Percentiles rank a stretch among this genome's conserved stretches.
These are phyloP conservation scores for Hymenoscyphus fructigenus DNA, from an alignment of 2,329 filamentous ascomycete species.

Conservation along the genomic window DNA sequence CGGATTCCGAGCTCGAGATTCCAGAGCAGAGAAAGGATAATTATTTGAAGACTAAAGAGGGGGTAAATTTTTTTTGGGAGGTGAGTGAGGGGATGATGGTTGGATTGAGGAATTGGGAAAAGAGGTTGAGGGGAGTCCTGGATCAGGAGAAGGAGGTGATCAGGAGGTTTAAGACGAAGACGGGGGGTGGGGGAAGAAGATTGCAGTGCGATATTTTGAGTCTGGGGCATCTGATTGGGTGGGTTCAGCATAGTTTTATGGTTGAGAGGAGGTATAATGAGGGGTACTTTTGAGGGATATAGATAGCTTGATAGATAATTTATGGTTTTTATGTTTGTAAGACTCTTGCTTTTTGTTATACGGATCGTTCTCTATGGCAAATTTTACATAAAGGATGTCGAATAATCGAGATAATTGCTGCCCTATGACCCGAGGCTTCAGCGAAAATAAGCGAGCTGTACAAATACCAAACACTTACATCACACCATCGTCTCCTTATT, in stretches of 20 bases:
- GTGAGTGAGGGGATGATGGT: neutral
- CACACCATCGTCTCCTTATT: too few species aligned
- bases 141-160: neutral
- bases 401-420: too few species aligned
- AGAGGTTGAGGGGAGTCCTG: neutral
- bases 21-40: too few species aligned
- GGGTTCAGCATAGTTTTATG: conserved; percentile 1
- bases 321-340: too few species aligned
- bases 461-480: too few species aligned
- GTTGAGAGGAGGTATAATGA: conserved; percentile 3
- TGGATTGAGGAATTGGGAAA: neutral
- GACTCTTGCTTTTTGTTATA: too few species aligned
- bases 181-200: neutral
- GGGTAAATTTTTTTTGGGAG: neutral
- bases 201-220: neutral
- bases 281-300: neutral
- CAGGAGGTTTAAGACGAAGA: neutral
- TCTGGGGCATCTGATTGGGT: neutral
- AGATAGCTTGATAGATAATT: too few species aligned
- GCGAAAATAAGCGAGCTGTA: too few species aligned
- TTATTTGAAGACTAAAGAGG: neutral
- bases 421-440: too few species aligned
- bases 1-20: neutral
- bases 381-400: too few species aligned
- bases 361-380: too few species aligned